Evolutionary conservation across 768 basidiomycete species (phyloP).

Genomic region (Phaeotremella skinneri): DNA sequence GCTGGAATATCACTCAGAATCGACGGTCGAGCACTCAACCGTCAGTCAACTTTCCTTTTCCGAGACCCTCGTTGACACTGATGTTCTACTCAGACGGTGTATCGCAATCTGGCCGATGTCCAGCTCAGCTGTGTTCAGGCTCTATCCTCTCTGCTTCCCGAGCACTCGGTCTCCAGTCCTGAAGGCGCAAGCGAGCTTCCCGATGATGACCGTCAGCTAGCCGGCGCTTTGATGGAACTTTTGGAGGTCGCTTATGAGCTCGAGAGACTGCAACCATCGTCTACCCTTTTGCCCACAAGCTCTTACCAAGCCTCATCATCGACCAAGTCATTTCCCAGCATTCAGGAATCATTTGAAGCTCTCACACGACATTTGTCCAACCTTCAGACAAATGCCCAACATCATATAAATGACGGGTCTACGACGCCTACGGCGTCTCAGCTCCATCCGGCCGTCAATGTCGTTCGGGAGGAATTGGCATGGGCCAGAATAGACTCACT

Average conservation of each 20-base stretch:
- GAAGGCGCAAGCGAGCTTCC: neutral
- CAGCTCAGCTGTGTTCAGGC: conserved; percentile 28
- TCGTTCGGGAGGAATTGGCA: conserved; percentile 25
- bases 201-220: conserved; percentile 19
- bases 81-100: neutral
- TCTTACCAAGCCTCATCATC: conserved; percentile 5
- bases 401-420: neutral
- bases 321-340: neutral
- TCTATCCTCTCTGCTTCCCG: conserved; percentile 22
- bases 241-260: conserved; percentile 38
- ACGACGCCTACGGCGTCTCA: conserved; percentile 4
- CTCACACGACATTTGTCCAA: conserved; percentile 6
- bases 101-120: conserved; percentile 16
- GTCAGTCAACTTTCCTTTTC: neutral
- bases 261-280: conserved; percentile 21
- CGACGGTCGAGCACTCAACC: neutral
- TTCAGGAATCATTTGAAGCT: conserved; percentile 8
- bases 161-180: neutral
- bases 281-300: conserved; percentile 12
- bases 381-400: conserved; percentile 2
- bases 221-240: conserved; percentile 27
- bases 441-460: conserved; percentile 29
- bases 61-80: neutral
- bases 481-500: conserved; percentile 30
- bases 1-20: conserved; percentile 2